Evolutionary conservation across 164 flowering plant genomes (phyloP), one percentile per base, ranked within the genome.

Genomic region (Macadamia tetraphylla): DNA sequence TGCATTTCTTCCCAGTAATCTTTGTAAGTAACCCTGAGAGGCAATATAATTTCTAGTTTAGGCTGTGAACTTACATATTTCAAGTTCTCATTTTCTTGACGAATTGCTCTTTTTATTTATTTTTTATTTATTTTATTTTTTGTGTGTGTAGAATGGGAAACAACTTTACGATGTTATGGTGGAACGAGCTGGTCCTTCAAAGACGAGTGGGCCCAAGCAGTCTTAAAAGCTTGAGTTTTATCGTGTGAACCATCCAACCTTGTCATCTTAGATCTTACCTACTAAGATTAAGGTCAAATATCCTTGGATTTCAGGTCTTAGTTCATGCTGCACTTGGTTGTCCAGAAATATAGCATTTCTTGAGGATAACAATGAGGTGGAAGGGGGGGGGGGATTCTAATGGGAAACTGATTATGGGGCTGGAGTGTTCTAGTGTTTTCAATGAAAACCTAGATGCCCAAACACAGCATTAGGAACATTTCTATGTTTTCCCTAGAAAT

Each of bases 151-250:
- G 98, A 88, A 91, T 60, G 97, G 97, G 57, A 91, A 83, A 80
- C 97, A 94, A 74, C 90, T 94, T 12, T 94, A 91, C 51, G 91
- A 94, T 76, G 90, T 84, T 44, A 91, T 94, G 96, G 91, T 94
- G 76, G 98, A 91, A 80, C 81, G 98, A 71, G 92, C 94, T 64
- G 98, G 98, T 23, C 87, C 96, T 70, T 91, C 97, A 1, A 81
- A 91, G 81, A 94, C 89, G n/a, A 94, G 98, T 71, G 88, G 87
- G 3, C 97, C 96, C n/a, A 85, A 86, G 63, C 9, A 75, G 58
- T 70, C 74, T 6, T 71, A 42, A 63, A 35, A 32, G 55, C 2
- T 3, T 48, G 40, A 29, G 14, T 12, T 61, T 61, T 35, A 18
- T 65, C 64, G n/a, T 15, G 1, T 30, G 40, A 11, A 17, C 35